Base-by-base conservation (phyloP, 352 stramenopile genomes). In the Halophytophthora polymorphica region DNA sequence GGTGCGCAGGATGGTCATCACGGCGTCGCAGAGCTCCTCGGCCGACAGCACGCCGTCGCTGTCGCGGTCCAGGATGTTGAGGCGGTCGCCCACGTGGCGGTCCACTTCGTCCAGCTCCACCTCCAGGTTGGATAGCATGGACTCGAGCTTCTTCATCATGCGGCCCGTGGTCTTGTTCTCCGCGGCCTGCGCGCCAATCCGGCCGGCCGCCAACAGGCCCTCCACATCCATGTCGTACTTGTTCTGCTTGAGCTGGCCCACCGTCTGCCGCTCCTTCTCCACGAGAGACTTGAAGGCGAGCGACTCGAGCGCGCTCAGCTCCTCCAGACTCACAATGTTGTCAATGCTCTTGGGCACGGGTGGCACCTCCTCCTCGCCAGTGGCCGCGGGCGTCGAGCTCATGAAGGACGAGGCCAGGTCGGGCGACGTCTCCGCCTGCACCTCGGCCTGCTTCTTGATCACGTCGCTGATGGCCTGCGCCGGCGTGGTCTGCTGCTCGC, bases 1-100 rank as follows among this genome's bases (percentile, higher is more conserved):
- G 50, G 96, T 87, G 61, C 95, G 93, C 53, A 99, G 61, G 44
- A 98, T 96, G 37, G 91, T 96, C 63, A 98, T 94, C 12, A 99
- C 84, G 0, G 92, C 93, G 58, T 97, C 78, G 43, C 90, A 90
- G 51, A 99, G 80, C 75, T 99, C 96, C 60, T 98, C 92, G n/a
- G 80, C 81, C 23, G 83, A 89, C 19, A 99, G 42, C 47, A 98
- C 84, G 56, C 96, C 96, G 75, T 99, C 96, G 43, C 82, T 91
- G 77, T 99, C 97, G 59, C 93, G 91, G 69, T 99, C 96, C 19
- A 99, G 71, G 56, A 99, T 83, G 61, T 99, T 97, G 45, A 99
- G 85, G 44, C 97, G 97, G 65, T 99, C 93, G 54, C 97, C 97
- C 63, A 99, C 97, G 58, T 97, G 92, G 53, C 86, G 77, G 64